Conservation (phyloP, 495 filamentous ascomycete species). For the Hyaloscypha hepaticicola region DNA sequence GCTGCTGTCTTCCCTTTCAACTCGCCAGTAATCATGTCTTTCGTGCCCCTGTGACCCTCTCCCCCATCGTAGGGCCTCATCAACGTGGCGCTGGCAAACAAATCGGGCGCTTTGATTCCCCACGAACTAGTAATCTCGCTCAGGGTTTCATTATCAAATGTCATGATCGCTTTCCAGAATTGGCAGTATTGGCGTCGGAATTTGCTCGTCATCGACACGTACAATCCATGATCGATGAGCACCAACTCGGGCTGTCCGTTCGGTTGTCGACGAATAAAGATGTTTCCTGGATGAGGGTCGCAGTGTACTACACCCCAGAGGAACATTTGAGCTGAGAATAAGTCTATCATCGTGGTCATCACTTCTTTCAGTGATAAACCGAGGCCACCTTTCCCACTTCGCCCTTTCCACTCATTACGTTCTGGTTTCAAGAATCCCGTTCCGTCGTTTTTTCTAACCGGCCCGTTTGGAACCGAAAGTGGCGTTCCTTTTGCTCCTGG, state of each 20-base stretch:
- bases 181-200: slow-evolving; percentile 87
- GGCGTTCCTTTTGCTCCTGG: slow-evolving; percentile 72
- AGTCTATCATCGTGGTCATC: slow-evolving; percentile 93
- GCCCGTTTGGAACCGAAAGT: slow-evolving; percentile 52
- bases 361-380: slow-evolving; percentile 79
- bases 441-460: slow-evolving; percentile 45
- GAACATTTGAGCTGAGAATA: slow-evolving; percentile 97
- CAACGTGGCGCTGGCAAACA: slow-evolving; percentile 88
- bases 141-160: slow-evolving; percentile 86
- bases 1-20: slow-evolving; percentile 56
- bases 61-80: slow-evolving; percentile 90
- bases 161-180: slow-evolving; percentile 92
- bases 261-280: slow-evolving; percentile 86
- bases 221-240: slow-evolving; percentile 94
- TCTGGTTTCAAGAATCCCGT: slow-evolving; percentile 66
- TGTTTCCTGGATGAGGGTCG: slow-evolving; percentile 95
- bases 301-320: slow-evolving; percentile 92
- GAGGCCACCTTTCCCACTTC: slow-evolving; percentile 68
- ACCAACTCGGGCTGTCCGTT: slow-evolving; percentile 83
- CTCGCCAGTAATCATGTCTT: slow-evolving; percentile 52
- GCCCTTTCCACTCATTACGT: slow-evolving; percentile 74
- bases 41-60: slow-evolving; percentile 53
- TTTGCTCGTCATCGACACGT: slow-evolving; percentile 81
- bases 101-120: slow-evolving; percentile 84
- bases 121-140: slow-evolving; percentile 66